Base-by-base conservation (phyloP, 2,329 filamentous ascomycete genomes). In the Penicillium brevicompactum region DNA sequence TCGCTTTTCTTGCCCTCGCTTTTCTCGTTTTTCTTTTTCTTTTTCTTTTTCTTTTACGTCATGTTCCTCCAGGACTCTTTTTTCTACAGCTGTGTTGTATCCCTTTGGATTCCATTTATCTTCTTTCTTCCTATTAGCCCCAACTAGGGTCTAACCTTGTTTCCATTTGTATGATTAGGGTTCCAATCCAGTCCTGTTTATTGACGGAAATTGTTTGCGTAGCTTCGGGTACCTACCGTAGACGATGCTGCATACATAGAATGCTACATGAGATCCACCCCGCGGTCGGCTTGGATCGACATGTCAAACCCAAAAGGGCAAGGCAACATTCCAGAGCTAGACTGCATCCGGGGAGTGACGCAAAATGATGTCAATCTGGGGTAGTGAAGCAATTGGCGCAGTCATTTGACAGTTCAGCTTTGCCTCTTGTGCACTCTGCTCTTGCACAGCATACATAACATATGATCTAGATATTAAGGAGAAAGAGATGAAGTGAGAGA, bases 271-370 rank as follows among this genome's bases (percentile, higher is more conserved):
- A 41, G 47, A 32, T 49, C 38, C 38, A 49, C 47, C 24, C 24
- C 21, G 24, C 14, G 9, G 22, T 22, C 49, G 30, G 44, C 24
- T 18, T 30, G 32, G 59, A 61, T 64, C 58, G 61, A 65, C 55
- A 62, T 60, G 62, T 60, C 62, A 65, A 55, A 37, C 47, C 57
- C 59, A 49, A 52, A 65, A 30, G 53, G 60, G 62, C 27, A 59
- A 63, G 38, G 55, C 48, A 58, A 55, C 58, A 65, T 65, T 65
- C 58, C 58, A 58, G 56, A 37, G 55, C 63, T 63, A 66, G 60
- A 59, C 63, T 59, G 51, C 49, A 62, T 66, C 62, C 63, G 63
- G 63, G 56, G 42, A 31, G 55, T 66, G 63, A 66, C 62, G 63
- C 63, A 66, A 66, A 66, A 62, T 59, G 52, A 18, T n/a, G 16